A percentile compares a stretch with the other conserved stretches of the same genome.
Conservation (phyloP, 1,284 basidiomycete species). For the Cerioporus squamosus region DNA sequence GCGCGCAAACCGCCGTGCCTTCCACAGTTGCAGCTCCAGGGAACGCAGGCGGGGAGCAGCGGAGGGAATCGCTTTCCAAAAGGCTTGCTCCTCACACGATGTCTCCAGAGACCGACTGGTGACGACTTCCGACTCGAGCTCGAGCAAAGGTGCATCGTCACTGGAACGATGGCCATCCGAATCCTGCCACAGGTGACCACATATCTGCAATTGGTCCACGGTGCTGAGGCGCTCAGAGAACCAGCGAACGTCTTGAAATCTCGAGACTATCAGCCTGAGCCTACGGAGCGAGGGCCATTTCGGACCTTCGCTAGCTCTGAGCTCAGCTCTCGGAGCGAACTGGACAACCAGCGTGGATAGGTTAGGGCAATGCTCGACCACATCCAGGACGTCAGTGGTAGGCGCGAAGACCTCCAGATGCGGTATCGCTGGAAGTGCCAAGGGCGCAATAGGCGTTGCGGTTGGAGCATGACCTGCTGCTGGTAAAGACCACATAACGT, state of each 20-base stretch:
- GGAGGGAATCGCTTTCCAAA: not conserved
- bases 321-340: not conserved
- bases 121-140: not conserved
- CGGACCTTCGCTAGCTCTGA: not conserved
- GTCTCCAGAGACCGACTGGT: no score
- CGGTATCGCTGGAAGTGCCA: constrained; percentile 6
- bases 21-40: not conserved
- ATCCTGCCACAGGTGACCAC: not conserved
- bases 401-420: constrained; percentile 2
- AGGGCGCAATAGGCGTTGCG: not conserved
- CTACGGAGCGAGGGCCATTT: not conserved
- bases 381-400: not conserved
- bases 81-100: not conserved
- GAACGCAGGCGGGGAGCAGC: not conserved
- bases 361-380: not conserved
- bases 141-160: not conserved
- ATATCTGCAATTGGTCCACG: not conserved
- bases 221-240: not conserved
- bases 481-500: constrained; percentile 9
- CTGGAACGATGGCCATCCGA: not conserved
- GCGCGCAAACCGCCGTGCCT: no score
- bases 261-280: not conserved
- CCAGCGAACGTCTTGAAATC: not conserved
- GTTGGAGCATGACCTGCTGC: not conserved
- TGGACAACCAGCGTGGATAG: not conserved